Evolutionary conservation across 768 basidiomycete species (phyloP).

Genomic region (Phylloporus sp.): DNA sequence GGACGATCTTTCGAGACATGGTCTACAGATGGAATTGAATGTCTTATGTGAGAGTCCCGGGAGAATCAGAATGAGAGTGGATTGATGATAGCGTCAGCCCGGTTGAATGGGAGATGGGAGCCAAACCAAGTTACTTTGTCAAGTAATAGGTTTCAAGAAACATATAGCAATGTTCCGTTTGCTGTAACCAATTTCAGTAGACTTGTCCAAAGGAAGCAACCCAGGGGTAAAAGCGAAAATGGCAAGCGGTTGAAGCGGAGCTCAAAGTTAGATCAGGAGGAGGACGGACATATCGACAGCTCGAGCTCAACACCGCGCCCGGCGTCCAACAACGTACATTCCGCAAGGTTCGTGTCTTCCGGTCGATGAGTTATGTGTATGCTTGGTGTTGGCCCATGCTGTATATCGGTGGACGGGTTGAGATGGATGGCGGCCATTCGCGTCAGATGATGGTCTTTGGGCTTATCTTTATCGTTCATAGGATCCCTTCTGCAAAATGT

Average conservation of each 20-base stretch:
- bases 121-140: too few species aligned
- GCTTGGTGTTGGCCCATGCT: background rate
- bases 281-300: conserved; percentile 7
- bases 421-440: conserved; percentile 19
- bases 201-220: background rate
- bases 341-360: conserved; percentile 23
- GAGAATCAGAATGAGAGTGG: background rate
- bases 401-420: background rate
- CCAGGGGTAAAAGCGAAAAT: conserved; percentile 10
- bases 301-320: conserved; percentile 17
- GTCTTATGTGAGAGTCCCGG: background rate
- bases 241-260: conserved; percentile 21
- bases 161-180: too few species aligned
- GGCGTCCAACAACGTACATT: conserved; percentile 17
- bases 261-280: conserved; percentile 14
- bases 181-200: too few species aligned
- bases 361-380: background rate
- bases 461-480: conserved; percentile 21
- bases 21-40: too few species aligned
- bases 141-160: too few species aligned
- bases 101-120: too few species aligned
- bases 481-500: conserved; percentile 50
- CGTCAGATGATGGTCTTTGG: conserved; percentile 16
- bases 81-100: background rate
- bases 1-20: conserved; percentile 45